Evolutionary conservation across 257 asterid species (phyloP), one percentile per base, ranked within the genome.

Genomic region (Marsdenia floribunda): DNA sequence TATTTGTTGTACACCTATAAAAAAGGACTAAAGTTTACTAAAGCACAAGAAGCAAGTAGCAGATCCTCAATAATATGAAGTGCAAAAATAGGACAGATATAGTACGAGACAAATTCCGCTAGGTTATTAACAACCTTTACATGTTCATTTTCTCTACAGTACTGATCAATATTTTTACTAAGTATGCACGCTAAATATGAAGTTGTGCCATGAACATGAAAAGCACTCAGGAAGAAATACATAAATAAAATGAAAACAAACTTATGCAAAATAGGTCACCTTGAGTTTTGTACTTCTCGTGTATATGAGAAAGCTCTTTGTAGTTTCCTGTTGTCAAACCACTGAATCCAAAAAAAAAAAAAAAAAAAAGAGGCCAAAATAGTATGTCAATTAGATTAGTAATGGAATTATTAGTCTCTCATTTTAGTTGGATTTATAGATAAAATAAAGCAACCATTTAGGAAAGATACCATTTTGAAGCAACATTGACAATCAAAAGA

Each of bases 301-400:
- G 86, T 77, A 94, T 52, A 3, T 84, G 83, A 74, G 97, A 83
- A 73, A 94, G 98, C 88, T 94, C 98, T 0, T 88, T 63, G 79
- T 94, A 94, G 80, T 94, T 94, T 70, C 97, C 90, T 42, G 93
- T 79, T 73, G 98, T 94, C 86, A 94, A 85, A 74, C 98, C 98
- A 78, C 98, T 94, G 89, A 72, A 86, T 77, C 64, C 69, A 82
- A 65, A 86, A 78, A 54, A 70, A 79, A 73, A 33, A 42, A 4
- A 42, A 42, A 42, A 42, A 44, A 44, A 44, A 29, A 65, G 76
- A 10, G 46, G 49, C 46, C 13, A 37, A 33, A 69, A 35, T 8
- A 66, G 42, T 8, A 38, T 38, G 13, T 19, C 16, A 21, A 38
- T 38, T 65, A 66, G 33, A 46, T 6, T 38, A 13, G 26, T 65